Conservation (phyloP, 1,284 basidiomycete genomes). For the Macrocybe sp. region DNA sequence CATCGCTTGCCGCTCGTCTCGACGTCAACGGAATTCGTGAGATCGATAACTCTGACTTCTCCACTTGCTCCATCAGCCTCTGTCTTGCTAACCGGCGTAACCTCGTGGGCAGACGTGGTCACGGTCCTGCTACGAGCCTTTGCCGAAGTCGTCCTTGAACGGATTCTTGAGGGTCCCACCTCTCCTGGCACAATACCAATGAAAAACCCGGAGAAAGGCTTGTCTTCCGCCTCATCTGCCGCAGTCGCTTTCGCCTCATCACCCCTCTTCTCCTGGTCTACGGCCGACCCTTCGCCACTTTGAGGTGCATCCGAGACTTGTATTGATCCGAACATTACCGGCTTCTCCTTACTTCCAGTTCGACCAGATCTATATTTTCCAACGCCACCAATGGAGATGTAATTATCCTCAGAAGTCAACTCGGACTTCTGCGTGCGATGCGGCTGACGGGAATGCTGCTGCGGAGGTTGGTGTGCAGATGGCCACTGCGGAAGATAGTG, state of each 20-base stretch:
- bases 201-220: constrained; percentile 33
- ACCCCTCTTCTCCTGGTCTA: constrained; percentile 49
- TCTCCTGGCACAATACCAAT: constrained; percentile 43
- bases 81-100: constrained; percentile 9
- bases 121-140: constrained; percentile 11
- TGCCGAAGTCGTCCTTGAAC: constrained; percentile 13
- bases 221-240: constrained; percentile 10
- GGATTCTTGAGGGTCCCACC: constrained; percentile 29
- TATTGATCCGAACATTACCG: too few species aligned
- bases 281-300: constrained; percentile 41
- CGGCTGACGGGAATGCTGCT: constrained; percentile 1
- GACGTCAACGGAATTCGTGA: constrained; percentile 27
- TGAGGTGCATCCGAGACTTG: constrained; percentile 5
- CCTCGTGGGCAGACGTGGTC: constrained; percentile 7
- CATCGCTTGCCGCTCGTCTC: constrained; percentile 28
- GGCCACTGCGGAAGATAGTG: constrained; percentile 3
- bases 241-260: neutral
- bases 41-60: constrained; percentile 26
- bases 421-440: too few species aligned
- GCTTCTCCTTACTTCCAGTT: too few species aligned
- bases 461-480: constrained; percentile 10
- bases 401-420: too few species aligned
- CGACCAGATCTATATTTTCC: too few species aligned
- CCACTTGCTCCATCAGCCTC: neutral
- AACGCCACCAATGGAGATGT: too few species aligned